These are phyloP conservation scores for Hippophae rhamnoides DNA, from an alignment of 306 rosid species.

Conservation along the genomic window DNA sequence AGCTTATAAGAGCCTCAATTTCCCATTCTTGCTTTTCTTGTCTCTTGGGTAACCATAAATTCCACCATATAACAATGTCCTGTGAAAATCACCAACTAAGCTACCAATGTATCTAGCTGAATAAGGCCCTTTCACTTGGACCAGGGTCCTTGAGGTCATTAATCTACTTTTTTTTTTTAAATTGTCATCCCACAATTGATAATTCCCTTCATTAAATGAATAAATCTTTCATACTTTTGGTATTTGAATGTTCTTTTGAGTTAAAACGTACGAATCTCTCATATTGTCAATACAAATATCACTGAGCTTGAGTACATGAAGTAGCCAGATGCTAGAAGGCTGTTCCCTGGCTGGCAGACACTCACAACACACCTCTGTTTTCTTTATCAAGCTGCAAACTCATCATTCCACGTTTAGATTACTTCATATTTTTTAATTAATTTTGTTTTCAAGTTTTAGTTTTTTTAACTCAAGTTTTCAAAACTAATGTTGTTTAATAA, in stretches of 20 bases:
- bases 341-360: conserved; percentile 97
- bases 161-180: conserved; percentile 89
- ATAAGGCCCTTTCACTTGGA: conserved; percentile 77
- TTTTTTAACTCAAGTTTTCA: too few relatives aligned
- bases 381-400: conserved; percentile 48
- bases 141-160: conserved; percentile 93
- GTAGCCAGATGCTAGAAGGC: conserved; percentile 91
- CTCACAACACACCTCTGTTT: conserved; percentile 65
- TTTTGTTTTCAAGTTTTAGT: too few relatives aligned
- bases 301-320: conserved; percentile 97
- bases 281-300: conserved; percentile 80
- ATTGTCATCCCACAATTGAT: conserved; percentile 85
- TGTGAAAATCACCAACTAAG: conserved; percentile 88
- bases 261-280: conserved; percentile 82
- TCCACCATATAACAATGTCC: conserved; percentile 87
- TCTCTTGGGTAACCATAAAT: conserved; percentile 96
- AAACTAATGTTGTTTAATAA: too few relatives aligned
- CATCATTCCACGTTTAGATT: neutral
- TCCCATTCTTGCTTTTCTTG: conserved; percentile 95
- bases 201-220: conserved; percentile 91
- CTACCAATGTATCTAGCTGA: conserved; percentile 98
- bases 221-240: conserved; percentile 85
- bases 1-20: conserved; percentile 83
- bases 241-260: conserved; percentile 70
- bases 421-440: too few relatives aligned